Evolutionary conservation across 2,329 filamentous ascomycete genomes (phyloP), one percentile per base, ranked within the genome.

Genomic region (Aureobasidium sp.): DNA sequence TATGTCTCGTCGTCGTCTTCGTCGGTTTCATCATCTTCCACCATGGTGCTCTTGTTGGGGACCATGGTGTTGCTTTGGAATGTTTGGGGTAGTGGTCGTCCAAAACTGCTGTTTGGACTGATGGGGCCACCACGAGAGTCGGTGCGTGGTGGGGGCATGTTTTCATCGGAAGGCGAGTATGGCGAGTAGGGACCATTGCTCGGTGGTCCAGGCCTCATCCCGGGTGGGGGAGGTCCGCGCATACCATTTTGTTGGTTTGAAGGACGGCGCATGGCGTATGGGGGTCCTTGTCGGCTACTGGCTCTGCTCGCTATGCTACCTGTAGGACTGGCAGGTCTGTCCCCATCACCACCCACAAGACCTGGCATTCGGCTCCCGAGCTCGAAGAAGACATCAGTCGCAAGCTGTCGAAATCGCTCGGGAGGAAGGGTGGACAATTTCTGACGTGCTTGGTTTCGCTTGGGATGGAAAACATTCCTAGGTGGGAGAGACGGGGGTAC

Each of bases 31-130:
- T 96, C 92, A 72, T 97, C 94, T 74, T 99, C 94, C 1, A 97
- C 86, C 87, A 97, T 92, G 0, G 90, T 97, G 70, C 93, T 96
- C 77, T 97, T 99, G 72, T 97, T 97, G 0, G 94, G 94, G 36
- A 97, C 89, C 69, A 97, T 96, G 0, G 91, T 97, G 72, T 96
- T 97, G 72, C 89, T 93, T 72, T 96, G 92, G 67, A 96, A 91
- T 41, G 91, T 91, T 72, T 95, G 96, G 17, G 90, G 88, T 67
- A 90, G 84, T 5, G 92, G 92, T 50, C 90, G 83, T 46, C 88
- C 87, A 66, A 86, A 88, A 58, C 88, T 86, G 68, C 86, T 53
- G 66, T 64, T 53, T 60, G 65, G 57, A 13, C 57, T 60, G 13
- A 46, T 36, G 53, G 55, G 59, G 23, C 58, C 51, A 46, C 65